Evolutionary conservation across 495 filamentous ascomycete species (phyloP).

Genomic region (Neurospora pannonica): DNA sequence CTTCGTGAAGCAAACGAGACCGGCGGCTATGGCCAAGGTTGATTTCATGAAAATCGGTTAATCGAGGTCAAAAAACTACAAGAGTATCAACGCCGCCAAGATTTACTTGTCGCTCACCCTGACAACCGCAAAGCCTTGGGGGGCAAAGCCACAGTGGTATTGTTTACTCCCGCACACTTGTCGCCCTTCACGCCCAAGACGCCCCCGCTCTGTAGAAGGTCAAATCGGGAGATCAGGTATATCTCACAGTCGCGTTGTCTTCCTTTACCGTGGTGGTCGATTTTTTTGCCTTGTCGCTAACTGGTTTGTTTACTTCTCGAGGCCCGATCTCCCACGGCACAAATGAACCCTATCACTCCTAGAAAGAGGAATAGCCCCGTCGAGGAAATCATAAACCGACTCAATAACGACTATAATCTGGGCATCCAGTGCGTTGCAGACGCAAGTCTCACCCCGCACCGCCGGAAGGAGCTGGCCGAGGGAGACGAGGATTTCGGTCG

Average conservation of each 20-base stretch:
- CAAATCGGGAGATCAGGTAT: neutral
- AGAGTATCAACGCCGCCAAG: neutral
- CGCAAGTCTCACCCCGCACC: slow-evolving; percentile 7
- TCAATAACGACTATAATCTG: slow-evolving; percentile 19
- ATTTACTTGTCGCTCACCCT: neutral
- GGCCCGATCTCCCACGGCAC: neutral
- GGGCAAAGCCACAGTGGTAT: neutral
- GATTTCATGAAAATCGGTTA: neutral
- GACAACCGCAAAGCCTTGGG: neutral
- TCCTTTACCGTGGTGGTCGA: neutral
- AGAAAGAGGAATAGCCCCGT: slow-evolving; percentile 6
- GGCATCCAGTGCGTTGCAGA: slow-evolving; percentile 11
- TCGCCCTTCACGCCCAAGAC: neutral
- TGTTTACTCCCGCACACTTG: neutral
- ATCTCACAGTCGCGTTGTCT: neutral
- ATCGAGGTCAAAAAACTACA: neutral
- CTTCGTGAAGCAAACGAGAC: neutral
- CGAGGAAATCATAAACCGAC: slow-evolving; percentile 1
- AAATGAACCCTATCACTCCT: slow-evolving; percentile 8
- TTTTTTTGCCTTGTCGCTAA: neutral
- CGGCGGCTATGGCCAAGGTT: neutral
- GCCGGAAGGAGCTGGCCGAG: slow-evolving; percentile 4
- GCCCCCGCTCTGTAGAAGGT: neutral
- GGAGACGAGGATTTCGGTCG: slow-evolving; percentile 6
- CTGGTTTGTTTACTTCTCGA: neutral